Base-by-base conservation (phyloP, 2,329 filamentous ascomycete genomes). In the Pestalotiopsis sp. region DNA sequence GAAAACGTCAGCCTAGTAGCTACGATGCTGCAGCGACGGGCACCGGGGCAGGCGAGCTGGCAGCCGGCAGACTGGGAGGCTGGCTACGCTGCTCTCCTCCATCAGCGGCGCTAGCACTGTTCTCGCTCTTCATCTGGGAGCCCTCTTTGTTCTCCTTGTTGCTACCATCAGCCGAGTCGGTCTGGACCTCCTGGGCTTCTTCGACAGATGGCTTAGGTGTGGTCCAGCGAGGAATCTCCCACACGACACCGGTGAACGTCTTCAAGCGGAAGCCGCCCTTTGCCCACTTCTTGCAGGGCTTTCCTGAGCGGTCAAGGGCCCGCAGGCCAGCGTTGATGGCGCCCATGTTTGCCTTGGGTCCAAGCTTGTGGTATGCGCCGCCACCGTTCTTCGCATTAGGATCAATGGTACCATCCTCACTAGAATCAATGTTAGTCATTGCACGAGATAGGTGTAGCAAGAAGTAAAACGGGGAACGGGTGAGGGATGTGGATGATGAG, bases 241-340 rank as follows among this genome's bases (percentile, higher is more conserved):
- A 98, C 39, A 88, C 78, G 17, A 94, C 88, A 66, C 95, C 95
- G 1, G 95, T 98, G 79, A 98, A 98, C 80, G 92, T 97, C 86
- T 97, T 97, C 74, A 98, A 85, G 63, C 86, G 87, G 78, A 98
- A 94, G 68, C 90, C 88, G 72, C 94, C 94, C 80, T 91, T 93
- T 78, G 90, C 86, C 96, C 96, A 99, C 79, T 91, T 95, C 72
- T 95, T 93, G 81, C 95, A 98, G 11, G 96, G 95, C 77, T 95
- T 93, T 73, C 95, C 95, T 7, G 92, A 92, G 70, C 95, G 91
- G 81, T 99, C 96, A 72, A 99, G 92, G 13, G 96, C 95, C 67
- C 96, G 94, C 64, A 99, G 91, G 66, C 94, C 94, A 67, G 96
- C 96, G 78, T 99, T 99, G 86, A 99, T 99, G 69, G 95, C 95